phyloP scores from a whole-genome alignment of 1,139 yeast genomes.

The Sugiyamaella pinicola region DNA sequence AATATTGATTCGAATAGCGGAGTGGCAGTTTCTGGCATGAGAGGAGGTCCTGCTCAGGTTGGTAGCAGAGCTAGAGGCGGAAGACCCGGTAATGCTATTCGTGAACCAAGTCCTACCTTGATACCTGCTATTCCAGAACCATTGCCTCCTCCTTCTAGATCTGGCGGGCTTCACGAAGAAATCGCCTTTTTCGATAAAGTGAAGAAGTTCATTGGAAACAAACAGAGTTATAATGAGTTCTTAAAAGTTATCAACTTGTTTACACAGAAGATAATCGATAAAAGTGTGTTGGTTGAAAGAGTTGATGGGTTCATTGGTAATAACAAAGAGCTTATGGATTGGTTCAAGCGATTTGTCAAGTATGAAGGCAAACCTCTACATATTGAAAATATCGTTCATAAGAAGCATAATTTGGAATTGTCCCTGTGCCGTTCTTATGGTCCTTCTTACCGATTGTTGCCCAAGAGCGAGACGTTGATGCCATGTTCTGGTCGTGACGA shows the following conservation, averaged over 20 bases:
- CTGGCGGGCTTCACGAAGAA: conserved; percentile 73
- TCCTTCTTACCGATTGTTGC: conserved; percentile 89
- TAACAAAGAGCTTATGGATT: conserved; percentile 74
- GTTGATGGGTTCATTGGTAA: conserved; percentile 84
- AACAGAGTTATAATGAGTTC: conserved; percentile 88
- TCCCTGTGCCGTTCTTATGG: conserved; percentile 79
- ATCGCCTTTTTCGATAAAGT: conserved; percentile 89
- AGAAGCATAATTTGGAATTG: conserved; percentile 86
- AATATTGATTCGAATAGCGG: conserved; percentile 36
- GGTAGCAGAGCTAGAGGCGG: conserved; percentile 26
- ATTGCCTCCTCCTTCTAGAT: conserved; percentile 55
- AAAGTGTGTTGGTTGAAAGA: conserved; percentile 76
- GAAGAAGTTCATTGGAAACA: conserved; percentile 85
- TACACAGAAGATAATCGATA: conserved; percentile 88
- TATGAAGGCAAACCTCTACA: conserved; percentile 60
- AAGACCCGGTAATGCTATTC: conserved; percentile 29
- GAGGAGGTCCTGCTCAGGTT: conserved; percentile 33
- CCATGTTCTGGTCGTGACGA: conserved; percentile 98
- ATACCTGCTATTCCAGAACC: conserved; percentile 90
- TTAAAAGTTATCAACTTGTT: conserved; percentile 81
- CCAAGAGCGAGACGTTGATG: conserved; percentile 93
- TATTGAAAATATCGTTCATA: conserved; percentile 85
- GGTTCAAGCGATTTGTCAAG: conserved; percentile 93
- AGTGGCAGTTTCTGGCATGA: conserved; percentile 44
- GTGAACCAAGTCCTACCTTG: conserved; percentile 63